Base-by-base conservation (phyloP, 2,329 filamentous ascomycete species). In the Talaromyces sp. region DNA sequence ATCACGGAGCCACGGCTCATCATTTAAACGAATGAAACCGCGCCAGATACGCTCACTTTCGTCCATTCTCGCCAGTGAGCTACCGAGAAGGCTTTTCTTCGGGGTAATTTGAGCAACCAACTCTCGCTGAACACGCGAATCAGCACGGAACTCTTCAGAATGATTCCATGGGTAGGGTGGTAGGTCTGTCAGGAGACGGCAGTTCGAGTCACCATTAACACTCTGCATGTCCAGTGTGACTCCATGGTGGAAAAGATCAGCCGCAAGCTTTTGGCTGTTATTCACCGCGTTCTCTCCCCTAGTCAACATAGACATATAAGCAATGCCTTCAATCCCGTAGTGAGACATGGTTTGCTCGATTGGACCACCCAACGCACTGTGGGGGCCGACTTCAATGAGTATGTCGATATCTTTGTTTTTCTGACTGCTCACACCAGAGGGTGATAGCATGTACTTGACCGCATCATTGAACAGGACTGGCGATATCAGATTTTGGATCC, bases 401-500 rank as follows among this genome's bases (percentile, higher is more conserved):
- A 37, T 3, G 19, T 37, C 35, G 35, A 37, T n/a, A 9, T n/a
- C n/a, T n/a, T n/a, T n/a, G n/a, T n/a, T n/a, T n/a, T n/a, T n/a
- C n/a, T n/a, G n/a, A n/a, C n/a, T n/a, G n/a, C n/a, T n/a, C n/a
- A n/a, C n/a, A n/a, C n/a, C n/a, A n/a, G n/a, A n/a, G n/a, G n/a
- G n/a, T n/a, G n/a, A n/a, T n/a, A n/a, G n/a, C n/a, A n/a, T n/a
- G n/a, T n/a, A n/a, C n/a, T n/a, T n/a, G n/a, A n/a, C n/a, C n/a
- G 66, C 67, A 20, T 64, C 51, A 14, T 58, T 61, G 56, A 76
- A 77, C 2, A 68, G 58, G 2, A 77, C 73, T 8, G 72, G 51
- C 2, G 61, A 59, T 0, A 64, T 49, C 60, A 77, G 64, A 48
- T 77, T 77, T 16, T 68, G 58, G 1, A 64, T 59, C 72, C 74